These are phyloP conservation scores for Heterobasidion annosum DNA, from an alignment of 1,284 basidiomycete genomes.

Conservation along the genomic window DNA sequence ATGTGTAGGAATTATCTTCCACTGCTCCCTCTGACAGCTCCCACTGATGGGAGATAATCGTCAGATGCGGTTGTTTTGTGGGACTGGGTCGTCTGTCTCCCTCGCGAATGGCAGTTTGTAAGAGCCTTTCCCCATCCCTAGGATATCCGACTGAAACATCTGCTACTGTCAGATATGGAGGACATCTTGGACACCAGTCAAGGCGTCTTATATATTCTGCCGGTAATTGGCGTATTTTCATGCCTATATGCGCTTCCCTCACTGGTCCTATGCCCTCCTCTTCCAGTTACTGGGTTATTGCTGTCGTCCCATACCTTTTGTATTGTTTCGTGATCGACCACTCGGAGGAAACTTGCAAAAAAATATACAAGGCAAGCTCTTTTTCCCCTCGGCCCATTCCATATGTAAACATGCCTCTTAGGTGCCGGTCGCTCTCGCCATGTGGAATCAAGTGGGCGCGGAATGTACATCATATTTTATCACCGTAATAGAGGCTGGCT, in stretches of 20 bases:
- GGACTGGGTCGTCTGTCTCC: conserved; percentile 73
- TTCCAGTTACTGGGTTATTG: conserved; percentile 68
- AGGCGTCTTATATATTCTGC: conserved; percentile 72
- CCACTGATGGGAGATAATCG: conserved; percentile 10
- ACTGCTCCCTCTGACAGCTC: conserved; percentile 13
- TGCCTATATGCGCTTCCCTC: conserved; percentile 6
- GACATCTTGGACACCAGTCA: conserved; percentile 73
- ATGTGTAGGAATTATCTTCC: conserved; percentile 50
- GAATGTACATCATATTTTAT: conserved; percentile 38
- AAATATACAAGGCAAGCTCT: conserved; percentile 47
- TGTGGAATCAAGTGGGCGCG: conserved; percentile 80
- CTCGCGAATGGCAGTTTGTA: conserved; percentile 68
- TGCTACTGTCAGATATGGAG: conserved; percentile 54
- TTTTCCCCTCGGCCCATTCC: not conserved
- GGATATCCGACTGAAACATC: conserved; percentile 6
- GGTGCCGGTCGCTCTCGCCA: conserved; percentile 69
- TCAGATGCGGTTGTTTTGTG: conserved; percentile 70
- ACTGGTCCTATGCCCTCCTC: conserved; percentile 2
- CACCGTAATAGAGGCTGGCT: conserved; percentile 6
- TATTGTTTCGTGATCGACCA: conserved; percentile 67
- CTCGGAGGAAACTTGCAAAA: conserved; percentile 46
- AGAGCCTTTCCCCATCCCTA: conserved; percentile 15
- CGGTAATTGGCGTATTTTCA: conserved; percentile 33
- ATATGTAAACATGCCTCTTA: conserved; percentile 17
- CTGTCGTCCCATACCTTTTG: conserved; percentile 65